A percentile compares a stretch with the other conserved stretches of the same genome.
Conservation (phyloP, 768 basidiomycete genomes). For the Leccinum arenicola region DNA sequence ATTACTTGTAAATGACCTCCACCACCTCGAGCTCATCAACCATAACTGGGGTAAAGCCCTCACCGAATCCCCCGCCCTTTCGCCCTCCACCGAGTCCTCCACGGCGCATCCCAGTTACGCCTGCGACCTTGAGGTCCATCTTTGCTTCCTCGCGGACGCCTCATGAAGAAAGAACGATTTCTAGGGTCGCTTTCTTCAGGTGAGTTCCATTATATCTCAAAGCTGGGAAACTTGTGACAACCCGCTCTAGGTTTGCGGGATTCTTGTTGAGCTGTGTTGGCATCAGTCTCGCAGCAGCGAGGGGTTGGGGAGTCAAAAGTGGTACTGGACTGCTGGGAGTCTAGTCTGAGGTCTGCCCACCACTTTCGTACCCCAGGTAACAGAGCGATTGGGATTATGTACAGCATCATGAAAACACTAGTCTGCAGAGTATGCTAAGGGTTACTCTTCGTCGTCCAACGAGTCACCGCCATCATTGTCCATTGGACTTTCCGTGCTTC, state of each 20-base stretch:
- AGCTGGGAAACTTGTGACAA: background rate
- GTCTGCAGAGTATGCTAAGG: background rate
- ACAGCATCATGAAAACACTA: background rate
- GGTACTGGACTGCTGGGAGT: conserved; percentile 65
- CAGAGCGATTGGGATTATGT: background rate
- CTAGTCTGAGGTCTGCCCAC: conserved; percentile 37
- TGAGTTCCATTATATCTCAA: conserved; percentile 26
- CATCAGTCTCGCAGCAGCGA: conserved; percentile 72
- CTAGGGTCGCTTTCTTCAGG: conserved; percentile 86
- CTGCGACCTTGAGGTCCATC: conserved; percentile 76
- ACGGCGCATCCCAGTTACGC: conserved; percentile 78
- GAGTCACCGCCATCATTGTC: conserved; percentile 19
- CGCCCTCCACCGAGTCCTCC: conserved; percentile 44
- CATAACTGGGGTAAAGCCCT: conserved; percentile 36
- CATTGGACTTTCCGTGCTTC: conserved; percentile 9
- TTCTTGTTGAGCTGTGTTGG: conserved; percentile 80
- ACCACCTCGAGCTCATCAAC: conserved; percentile 55
- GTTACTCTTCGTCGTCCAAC: conserved; percentile 20
- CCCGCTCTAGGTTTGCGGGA: conserved; percentile 62
- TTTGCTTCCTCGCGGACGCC: conserved; percentile 83
- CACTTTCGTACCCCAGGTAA: background rate
- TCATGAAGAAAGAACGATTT: conserved; percentile 79
- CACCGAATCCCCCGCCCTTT: conserved; percentile 26
- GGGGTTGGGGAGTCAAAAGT: conserved; percentile 64
- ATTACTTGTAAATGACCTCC: conserved; percentile 17